Evolutionary conservation across 2,329 filamentous ascomycete genomes (phyloP), one percentile per base, ranked within the genome.

Genomic region (Dissoconium aciculare): DNA sequence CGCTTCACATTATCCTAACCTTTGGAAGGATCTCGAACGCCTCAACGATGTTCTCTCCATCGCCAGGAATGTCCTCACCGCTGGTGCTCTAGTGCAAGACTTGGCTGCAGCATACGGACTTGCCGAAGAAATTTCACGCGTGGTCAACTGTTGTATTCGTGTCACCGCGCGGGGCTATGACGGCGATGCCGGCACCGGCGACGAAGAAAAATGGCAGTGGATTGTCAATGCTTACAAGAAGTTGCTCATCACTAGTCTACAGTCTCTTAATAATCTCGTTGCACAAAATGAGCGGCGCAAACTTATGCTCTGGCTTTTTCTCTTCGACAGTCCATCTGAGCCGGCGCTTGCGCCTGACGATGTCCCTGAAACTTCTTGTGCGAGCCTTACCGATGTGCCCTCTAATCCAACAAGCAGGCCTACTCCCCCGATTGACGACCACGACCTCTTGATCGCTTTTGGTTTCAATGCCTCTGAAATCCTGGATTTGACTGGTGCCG

Each of bases 141-240:
- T 77, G 27, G 66, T 76, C 39, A 71, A 73, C 44, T 67, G 71
- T 28, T 75, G 71, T 44, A 70, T 77, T 8, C 60, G 69, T 30
- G 71, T 76, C 9, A 75, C 71, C 0, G 71, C 71, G 5, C 55
- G 71, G 40, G 72, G 71, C 0, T 77, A 72, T 38, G 72, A 76
- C 50, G 71, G 71, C 17, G 69, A 74, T 46, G 66, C 69, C 4
- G 67, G 70, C 35, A 64, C 66, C 4, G 59, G 66, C 31, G 70
- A 74, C 34, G 69, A 76, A 50, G 69, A 74, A 42, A 68, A 69
- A 41, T 75, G 71, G 70, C 69, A 74, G 52, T 67, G 65, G 51
- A 68, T 74, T 32, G 69, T 75, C 38, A 73, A 71, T 45, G 64
- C 69, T 3, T 75, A 73, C 54, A 75, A 77, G 54, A 70, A 71